Evolutionary conservation across 805 yeast genomes (phyloP), one percentile per base, ranked within the genome.

Genomic region (Metschnikowia shivogae): DNA sequence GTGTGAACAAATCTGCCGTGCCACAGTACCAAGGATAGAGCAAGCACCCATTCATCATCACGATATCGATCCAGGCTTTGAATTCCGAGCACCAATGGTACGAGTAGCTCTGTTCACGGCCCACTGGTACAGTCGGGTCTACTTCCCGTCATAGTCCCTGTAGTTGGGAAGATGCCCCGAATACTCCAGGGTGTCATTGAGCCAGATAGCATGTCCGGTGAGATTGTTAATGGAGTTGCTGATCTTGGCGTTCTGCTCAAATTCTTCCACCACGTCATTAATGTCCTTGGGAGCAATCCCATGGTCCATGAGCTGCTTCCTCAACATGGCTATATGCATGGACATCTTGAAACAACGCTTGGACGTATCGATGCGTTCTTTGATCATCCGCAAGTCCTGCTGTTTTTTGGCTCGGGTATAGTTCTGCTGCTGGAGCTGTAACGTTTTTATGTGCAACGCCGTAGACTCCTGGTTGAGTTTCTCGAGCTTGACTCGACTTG

Each of bases 291-390:
- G 89, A n/a, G 75, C 76, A 9, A 73, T 45, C 0, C 85, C 86
- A 3, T 61, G 55, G n/a, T 81, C 84, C 2, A 62, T 53, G 44
- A 84, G 63, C 56, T 84, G 89, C 54, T 80, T 72, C 41, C 86
- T 67, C 29, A 84, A 63, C 61, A 84, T 60, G 2, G 86, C 88
- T 34, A 84, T 73, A 56, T 84, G 92, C 58, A 83, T 64, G 4
- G 77, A 72, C 84, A 83, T 78, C 62, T 78, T 81, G 67, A 61
- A 67, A 69, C 74, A 57, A 68, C 83, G 48, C 70, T 68, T 61
- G 61, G 73, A 55, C 62, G 65, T 66, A 10, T 68, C 72, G 43
- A 70, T 69, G 13, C 84, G 63, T 49, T 79, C 83, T 49, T 77
- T 73, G 26, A 78, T 54, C n/a, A 75, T 63, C 50, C 76, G 78